Evolutionary conservation across 2,329 filamentous ascomycete genomes (phyloP).

Genomic region (Parafenestella ontariensis): DNA sequence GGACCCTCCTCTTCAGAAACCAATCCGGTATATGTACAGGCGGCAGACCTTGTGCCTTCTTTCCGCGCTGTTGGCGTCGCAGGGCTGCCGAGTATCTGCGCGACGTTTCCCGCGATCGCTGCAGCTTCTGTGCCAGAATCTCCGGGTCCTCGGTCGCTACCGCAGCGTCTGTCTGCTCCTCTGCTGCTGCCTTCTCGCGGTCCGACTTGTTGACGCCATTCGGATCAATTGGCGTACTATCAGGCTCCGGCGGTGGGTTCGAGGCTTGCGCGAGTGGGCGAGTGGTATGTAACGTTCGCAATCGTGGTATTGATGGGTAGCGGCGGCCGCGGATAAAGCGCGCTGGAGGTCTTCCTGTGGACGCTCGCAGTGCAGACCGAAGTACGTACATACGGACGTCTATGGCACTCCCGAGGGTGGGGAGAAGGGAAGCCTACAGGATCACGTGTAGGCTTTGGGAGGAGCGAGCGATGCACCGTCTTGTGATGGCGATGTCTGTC

Average conservation of each 20-base stretch:
- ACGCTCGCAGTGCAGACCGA: constrained; percentile 51
- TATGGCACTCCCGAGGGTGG: constrained; percentile 22
- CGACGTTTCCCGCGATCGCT: constrained; percentile 43
- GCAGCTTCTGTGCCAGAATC: constrained; percentile 45
- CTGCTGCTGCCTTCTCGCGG: constrained; percentile 25
- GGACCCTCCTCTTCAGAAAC: constrained; percentile 64
- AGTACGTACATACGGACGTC: constrained; percentile 52
- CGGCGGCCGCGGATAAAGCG: constrained; percentile 47
- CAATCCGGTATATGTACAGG: constrained; percentile 61
- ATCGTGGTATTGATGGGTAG: constrained; percentile 37
- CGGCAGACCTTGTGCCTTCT: constrained; percentile 43
- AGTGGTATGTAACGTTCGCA: constrained; percentile 46
- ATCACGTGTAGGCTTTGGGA: constrained; percentile 13
- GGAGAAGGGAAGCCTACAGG: constrained; percentile 26
- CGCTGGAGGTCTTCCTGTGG: constrained; percentile 46
- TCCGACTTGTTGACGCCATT: constrained; percentile 31
- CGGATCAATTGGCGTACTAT: constrained; percentile 35
- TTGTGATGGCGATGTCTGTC: constrained; percentile 20
- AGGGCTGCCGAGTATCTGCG: constrained; percentile 45
- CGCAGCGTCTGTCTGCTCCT: constrained; percentile 28
- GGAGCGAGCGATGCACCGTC: constrained; percentile 25
- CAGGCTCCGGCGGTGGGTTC: constrained; percentile 37
- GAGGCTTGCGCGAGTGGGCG: constrained; percentile 33
- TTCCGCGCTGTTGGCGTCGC: constrained; percentile 42
- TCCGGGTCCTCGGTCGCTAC: constrained; percentile 41